Evolutionary conservation across 2,329 filamentous ascomycete genomes (phyloP).

Genomic region (Drechslerella coelobrocha): DNA sequence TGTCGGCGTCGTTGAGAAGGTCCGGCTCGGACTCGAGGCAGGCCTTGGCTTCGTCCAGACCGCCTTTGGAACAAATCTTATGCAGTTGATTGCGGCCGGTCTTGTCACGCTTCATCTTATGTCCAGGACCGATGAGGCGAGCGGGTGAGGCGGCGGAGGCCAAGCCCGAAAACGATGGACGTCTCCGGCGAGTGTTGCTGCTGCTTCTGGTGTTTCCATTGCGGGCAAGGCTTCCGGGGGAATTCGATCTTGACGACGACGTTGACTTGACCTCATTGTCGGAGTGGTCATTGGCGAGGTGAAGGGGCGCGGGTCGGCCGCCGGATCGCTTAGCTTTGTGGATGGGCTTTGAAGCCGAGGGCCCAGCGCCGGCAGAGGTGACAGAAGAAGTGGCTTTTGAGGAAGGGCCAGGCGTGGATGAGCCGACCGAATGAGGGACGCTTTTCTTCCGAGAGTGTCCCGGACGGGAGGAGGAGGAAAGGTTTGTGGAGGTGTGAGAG

Average conservation of each 20-base stretch:
- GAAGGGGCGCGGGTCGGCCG: conserved; percentile 27
- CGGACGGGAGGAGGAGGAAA: conserved; percentile 17
- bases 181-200: conserved; percentile 20
- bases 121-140: conserved; percentile 56
- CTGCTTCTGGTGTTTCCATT: background rate
- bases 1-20: conserved; percentile 86
- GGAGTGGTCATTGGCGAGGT: conserved; percentile 29
- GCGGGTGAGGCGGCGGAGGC: conserved; percentile 34
- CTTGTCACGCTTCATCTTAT: conserved; percentile 88
- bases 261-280: conserved; percentile 42
- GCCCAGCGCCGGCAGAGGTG: background rate
- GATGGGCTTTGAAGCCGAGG: conserved; percentile 3
- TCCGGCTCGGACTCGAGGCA: conserved; percentile 80
- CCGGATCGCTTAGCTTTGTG: conserved; percentile 38
- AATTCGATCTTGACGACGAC: conserved; percentile 45
- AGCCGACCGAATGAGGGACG: conserved; percentile 13
- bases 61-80: conserved; percentile 85
- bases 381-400: conserved; percentile 13
- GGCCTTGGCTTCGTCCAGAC: conserved; percentile 77
- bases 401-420: background rate
- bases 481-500: conserved; percentile 14
- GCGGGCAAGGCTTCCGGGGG: conserved; percentile 11
- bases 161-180: conserved; percentile 34
- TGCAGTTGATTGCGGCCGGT: conserved; percentile 90
- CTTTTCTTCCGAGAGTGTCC: conserved; percentile 39